Conservation (phyloP, 352 stramenopile species). For the Pythium vanterpoolii region DNA sequence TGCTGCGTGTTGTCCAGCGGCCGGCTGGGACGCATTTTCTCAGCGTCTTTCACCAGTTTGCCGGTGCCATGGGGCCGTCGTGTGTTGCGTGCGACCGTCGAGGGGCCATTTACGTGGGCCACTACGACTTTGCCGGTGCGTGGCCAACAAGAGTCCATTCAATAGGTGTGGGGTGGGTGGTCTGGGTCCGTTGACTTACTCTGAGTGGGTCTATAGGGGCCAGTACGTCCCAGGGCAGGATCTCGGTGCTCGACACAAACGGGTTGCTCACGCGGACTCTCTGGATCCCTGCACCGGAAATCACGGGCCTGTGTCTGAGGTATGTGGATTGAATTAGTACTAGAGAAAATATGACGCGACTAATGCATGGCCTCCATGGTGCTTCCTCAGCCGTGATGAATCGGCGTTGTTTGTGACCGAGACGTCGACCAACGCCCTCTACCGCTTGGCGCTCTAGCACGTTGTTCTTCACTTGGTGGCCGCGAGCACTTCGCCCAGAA, state of each 20-base stretch:
- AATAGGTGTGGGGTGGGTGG: not conserved
- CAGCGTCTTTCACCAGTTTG: conserved; percentile 84
- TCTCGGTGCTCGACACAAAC: conserved; percentile 59
- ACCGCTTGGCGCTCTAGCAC: conserved; percentile 37
- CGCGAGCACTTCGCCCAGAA: conserved; percentile 42
- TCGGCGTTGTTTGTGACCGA: conserved; percentile 69
- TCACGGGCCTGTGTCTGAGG: conserved; percentile 77
- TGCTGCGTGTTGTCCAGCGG: conserved; percentile 64
- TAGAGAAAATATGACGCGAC: not conserved
- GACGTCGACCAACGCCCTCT: conserved; percentile 67
- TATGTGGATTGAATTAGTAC: conserved; percentile 11
- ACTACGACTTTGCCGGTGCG: conserved; percentile 81
- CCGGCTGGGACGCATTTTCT: conserved; percentile 66
- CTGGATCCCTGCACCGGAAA: conserved; percentile 57
- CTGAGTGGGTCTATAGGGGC: conserved; percentile 18
- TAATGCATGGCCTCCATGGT: not conserved
- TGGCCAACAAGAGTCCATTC: not conserved
- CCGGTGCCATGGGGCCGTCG: conserved; percentile 73
- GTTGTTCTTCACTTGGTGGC: conserved; percentile 8
- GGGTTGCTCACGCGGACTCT: conserved; percentile 49
- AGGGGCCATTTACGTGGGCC: conserved; percentile 71
- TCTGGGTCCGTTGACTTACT: not conserved
- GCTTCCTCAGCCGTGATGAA: conserved; percentile 40
- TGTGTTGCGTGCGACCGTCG: conserved; percentile 60
- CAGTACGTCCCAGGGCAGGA: conserved; percentile 39